Percentiles rank a stretch among this genome's conserved stretches.
These are phyloP conservation scores for Phoenix roebelenii DNA, from an alignment of 176 grass and related monocot species.

Conservation along the genomic window DNA sequence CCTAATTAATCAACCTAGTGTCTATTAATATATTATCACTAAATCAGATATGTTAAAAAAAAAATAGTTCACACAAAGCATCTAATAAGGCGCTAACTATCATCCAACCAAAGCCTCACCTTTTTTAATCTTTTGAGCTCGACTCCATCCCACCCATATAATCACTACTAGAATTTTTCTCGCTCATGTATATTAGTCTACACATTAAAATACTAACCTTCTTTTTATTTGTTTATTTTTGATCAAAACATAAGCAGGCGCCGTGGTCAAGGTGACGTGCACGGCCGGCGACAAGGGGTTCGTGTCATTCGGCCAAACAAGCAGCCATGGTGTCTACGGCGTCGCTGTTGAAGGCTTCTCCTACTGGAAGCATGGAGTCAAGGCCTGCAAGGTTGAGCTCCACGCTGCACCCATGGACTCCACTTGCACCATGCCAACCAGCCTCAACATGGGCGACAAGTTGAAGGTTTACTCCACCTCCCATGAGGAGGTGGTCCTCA, in stretches of 20 bases:
- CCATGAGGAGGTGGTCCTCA: constrained; percentile 41
- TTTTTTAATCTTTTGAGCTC: too few relatives aligned
- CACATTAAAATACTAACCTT: background rate
- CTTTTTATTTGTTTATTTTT: constrained; percentile 6
- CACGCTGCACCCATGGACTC: constrained; percentile 60
- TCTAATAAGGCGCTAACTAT: too few relatives aligned
- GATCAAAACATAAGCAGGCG: constrained; percentile 27
- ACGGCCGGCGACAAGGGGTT: constrained; percentile 38
- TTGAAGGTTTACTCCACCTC: constrained; percentile 35
- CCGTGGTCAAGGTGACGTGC: constrained; percentile 71
- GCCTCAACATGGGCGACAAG: constrained; percentile 27
- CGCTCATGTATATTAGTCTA: background rate
- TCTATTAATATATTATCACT: too few relatives aligned
- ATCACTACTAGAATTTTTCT: too few relatives aligned
- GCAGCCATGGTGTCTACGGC: constrained; percentile 48
- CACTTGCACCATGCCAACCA: constrained; percentile 45
- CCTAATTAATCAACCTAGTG: too few relatives aligned
- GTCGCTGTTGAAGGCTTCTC: constrained; percentile 36
- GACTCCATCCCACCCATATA: too few relatives aligned
- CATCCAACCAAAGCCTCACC: too few relatives aligned
- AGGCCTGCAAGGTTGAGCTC: constrained; percentile 62
- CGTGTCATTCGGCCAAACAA: constrained; percentile 50
- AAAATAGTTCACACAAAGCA: too few relatives aligned
- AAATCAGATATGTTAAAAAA: too few relatives aligned
- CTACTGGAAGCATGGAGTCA: constrained; percentile 18